Base-by-base conservation (phyloP, 371 early-diverging fungal species). In the Actinomucor elegans region DNA sequence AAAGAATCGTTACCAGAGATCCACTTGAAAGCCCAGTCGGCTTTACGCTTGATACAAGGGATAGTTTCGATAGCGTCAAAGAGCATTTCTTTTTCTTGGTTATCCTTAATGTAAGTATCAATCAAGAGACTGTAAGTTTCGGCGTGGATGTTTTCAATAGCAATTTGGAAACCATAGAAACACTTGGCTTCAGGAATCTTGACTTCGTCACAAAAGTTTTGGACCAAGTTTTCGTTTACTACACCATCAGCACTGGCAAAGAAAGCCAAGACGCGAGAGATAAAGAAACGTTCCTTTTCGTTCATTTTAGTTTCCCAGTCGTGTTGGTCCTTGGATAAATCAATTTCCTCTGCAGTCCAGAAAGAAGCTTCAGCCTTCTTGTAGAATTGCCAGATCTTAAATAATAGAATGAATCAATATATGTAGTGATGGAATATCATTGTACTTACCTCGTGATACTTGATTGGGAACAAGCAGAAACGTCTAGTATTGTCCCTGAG, bases 241-340 rank as follows among this genome's bases (percentile, higher is more conserved):
- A 99, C 99, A 55, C 99, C 99, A 80, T 99, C 99, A 8, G 94
- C 93, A 31, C 98, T 97, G n/a, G 99, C 99, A 83, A 99, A 99
- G 87, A 99, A 99, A 18, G 99, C 99, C 26, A 99, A 82, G 15
- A 99, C 93, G 66, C 94, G 90, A 26, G 94, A 93, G 66, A 99
- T 91, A 71, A 99, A 99, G 81, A 85, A 92, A 29, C 92, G 88
- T 75, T 99, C 99, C 65, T 97, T 91, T 45, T 88, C 88, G 56
- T 70, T 92, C 48, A 99, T 87, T 29, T 80, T 82, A 75, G 87
- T 86, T 59, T 95, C 94, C 99, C 99, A 99, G 75, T 99, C 95
- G 53, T 74, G 57, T 63, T 81, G 83, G 77, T 99, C 99, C 71
- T 93, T 94, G 56, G 93, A 88, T 31, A 99, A 87, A 71, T 99